These are phyloP conservation scores for Tulasnella sp. DNA, from an alignment of 768 basidiomycete genomes.

Conservation along the genomic window DNA sequence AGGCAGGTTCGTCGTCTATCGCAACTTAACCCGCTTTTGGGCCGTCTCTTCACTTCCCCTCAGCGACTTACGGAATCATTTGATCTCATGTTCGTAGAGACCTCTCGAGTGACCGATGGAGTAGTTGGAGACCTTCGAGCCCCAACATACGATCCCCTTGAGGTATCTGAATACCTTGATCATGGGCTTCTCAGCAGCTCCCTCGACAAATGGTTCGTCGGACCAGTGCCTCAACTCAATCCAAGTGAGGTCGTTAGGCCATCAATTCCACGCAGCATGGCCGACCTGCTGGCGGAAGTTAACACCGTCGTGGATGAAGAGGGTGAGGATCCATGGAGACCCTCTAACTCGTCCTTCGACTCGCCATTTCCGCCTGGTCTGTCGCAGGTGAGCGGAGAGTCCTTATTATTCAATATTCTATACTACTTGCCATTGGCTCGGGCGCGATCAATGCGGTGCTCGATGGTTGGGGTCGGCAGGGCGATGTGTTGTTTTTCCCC, in stretches of 20 bases:
- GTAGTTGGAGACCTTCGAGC: constrained; percentile 22
- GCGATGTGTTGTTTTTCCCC: not conserved
- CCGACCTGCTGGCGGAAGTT: constrained; percentile 20
- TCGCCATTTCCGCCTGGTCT: not conserved
- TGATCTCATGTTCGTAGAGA: constrained; percentile 21
- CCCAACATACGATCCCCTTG: constrained; percentile 28
- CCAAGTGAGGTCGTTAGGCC: constrained; percentile 18
- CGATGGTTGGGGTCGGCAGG: not conserved
- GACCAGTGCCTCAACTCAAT: constrained; percentile 20
- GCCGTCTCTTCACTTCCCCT: not conserved
- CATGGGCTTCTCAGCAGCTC: constrained; percentile 25
- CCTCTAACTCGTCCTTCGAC: constrained; percentile 5
- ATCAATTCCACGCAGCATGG: constrained; percentile 14
- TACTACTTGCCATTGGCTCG: not conserved
- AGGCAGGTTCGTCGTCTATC: constrained; percentile 22
- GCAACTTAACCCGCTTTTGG: not conserved
- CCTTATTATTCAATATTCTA: not conserved
- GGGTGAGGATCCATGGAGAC: constrained; percentile 8
- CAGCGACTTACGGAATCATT: constrained; percentile 5
- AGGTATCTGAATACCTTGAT: constrained; percentile 28
- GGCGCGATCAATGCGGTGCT: not conserved
- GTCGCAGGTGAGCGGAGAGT: constrained; percentile 3
- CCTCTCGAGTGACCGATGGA: constrained; percentile 22
- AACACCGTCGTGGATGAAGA: constrained; percentile 21
- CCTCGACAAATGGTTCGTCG: constrained; percentile 27